A percentile compares a stretch with the other conserved stretches of the same genome.
phyloP scores from a whole-genome alignment of 1,284 basidiomycete species.

The Blastosporella zonata region DNA sequence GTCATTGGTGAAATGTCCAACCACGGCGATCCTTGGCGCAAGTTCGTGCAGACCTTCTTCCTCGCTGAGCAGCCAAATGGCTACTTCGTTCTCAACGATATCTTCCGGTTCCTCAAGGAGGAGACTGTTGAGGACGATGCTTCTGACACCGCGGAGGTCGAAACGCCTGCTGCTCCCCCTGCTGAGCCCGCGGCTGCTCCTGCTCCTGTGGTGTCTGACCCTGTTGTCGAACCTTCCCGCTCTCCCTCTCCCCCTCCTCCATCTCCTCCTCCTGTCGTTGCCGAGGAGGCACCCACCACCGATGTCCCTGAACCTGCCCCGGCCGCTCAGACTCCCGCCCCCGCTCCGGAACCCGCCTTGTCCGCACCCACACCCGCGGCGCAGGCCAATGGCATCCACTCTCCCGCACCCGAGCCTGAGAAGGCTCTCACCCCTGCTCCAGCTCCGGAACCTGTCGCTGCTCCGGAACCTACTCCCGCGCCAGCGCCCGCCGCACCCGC shows the following conservation, averaged over 20 bases:
- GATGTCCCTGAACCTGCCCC: conserved; percentile 35
- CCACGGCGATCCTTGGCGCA: conserved; percentile 88
- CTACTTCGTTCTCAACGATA: conserved; percentile 99
- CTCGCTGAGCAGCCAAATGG: conserved; percentile 98
- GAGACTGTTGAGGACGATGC: conserved; percentile 77
- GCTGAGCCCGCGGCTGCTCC: conserved; percentile 27
- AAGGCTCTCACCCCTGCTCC: conserved; percentile 1
- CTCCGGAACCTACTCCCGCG: conserved; percentile 17
- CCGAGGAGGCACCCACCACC: conserved; percentile 34
- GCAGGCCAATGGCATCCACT: conserved; percentile 33
- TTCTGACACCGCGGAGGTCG: conserved; percentile 4
- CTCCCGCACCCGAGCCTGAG: conserved; percentile 12
- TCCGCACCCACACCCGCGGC: conserved; percentile 22
- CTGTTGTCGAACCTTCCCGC: conserved; percentile 33
- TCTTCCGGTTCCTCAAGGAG: conserved; percentile 99
- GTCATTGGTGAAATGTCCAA: conserved; percentile 99
- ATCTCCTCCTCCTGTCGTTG: conserved; percentile 34
- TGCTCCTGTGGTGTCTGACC: conserved; percentile 15
- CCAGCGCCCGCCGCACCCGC: conserved; percentile 30
- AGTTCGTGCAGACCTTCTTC: conserved; percentile 99
- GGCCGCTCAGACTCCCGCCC: conserved; percentile 31
- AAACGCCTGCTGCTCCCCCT: conserved; percentile 1
- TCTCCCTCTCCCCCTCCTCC: conserved; percentile 33
- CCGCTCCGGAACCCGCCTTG: conserved; percentile 37
- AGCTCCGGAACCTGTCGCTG: conserved; percentile 1